phyloP scores from a whole-genome alignment of 2,329 filamentous ascomycete species.

The Phaeophleospora eucalypticola region DNA sequence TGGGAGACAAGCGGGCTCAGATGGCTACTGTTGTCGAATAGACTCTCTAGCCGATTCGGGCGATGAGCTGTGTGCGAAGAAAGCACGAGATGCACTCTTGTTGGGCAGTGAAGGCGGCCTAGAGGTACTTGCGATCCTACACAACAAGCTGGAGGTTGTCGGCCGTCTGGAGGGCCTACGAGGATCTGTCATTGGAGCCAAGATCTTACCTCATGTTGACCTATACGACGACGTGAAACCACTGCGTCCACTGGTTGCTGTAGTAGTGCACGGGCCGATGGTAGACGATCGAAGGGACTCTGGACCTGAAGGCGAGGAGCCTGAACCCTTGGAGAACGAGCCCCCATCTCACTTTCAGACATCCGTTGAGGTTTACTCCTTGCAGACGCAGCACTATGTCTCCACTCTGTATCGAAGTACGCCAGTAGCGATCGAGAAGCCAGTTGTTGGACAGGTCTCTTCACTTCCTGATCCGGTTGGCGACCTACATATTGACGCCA shows the following conservation, averaged over 20 bases:
- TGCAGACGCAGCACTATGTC: slow-evolving; percentile 68
- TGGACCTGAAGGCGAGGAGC: slow-evolving; percentile 31
- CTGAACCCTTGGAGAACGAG: slow-evolving; percentile 30
- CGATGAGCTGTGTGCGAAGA: slow-evolving; percentile 41
- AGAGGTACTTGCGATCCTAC: slow-evolving; percentile 69
- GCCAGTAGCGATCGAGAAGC: slow-evolving; percentile 45
- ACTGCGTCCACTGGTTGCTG: slow-evolving; percentile 68
- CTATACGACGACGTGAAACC: slow-evolving; percentile 48
- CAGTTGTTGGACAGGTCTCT: slow-evolving; percentile 23
- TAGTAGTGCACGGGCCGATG: slow-evolving; percentile 75
- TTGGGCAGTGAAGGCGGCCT: slow-evolving; percentile 77
- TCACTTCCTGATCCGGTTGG: slow-evolving; percentile 61
- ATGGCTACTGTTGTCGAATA: slow-evolving; percentile 76
- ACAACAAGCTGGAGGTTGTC: slow-evolving; percentile 65
- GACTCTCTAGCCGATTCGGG: slow-evolving; percentile 59
- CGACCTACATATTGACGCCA: slow-evolving; percentile 68
- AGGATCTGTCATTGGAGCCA: slow-evolving; percentile 76
- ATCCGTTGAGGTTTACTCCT: slow-evolving; percentile 81
- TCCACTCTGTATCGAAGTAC: slow-evolving; percentile 70
- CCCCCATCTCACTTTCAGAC: slow-evolving; percentile 67
- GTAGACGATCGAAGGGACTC: slow-evolving; percentile 42
- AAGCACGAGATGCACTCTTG: slow-evolving; percentile 62
- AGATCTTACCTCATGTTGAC: slow-evolving; percentile 69
- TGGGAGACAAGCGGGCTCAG: slow-evolving; percentile 34
- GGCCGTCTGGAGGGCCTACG: slow-evolving; percentile 70